These are phyloP conservation scores for Trypanosoma vivax DNA, from an alignment of 208 protist species.

Conservation along the genomic window DNA sequence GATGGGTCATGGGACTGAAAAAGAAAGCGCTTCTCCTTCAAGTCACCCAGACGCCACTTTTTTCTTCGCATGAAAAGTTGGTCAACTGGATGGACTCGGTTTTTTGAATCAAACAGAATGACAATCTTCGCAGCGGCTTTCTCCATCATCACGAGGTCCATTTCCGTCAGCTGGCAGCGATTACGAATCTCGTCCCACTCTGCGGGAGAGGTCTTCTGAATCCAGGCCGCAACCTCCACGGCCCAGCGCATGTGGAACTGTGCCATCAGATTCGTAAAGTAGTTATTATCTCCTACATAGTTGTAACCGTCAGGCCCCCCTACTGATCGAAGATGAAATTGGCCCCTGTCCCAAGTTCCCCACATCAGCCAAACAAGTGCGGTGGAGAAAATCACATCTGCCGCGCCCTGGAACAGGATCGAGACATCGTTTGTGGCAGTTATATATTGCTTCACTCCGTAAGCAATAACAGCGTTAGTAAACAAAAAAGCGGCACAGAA, in stretches of 20 bases:
- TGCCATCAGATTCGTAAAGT: constrained; percentile 90
- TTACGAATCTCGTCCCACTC: constrained; percentile 64
- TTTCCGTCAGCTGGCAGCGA: constrained; percentile 53
- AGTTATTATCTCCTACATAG: constrained; percentile 83
- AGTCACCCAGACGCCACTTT: constrained; percentile 63
- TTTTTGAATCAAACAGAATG: constrained; percentile 69
- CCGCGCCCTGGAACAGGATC: constrained; percentile 60
- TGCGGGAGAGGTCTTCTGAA: constrained; percentile 44
- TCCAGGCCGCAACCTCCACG: constrained; percentile 45
- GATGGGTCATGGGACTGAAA: constrained; percentile 68
- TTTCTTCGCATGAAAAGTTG: constrained; percentile 85
- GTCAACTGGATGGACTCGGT: constrained; percentile 81
- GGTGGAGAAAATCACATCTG: constrained; percentile 75
- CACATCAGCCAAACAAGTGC: constrained; percentile 82
- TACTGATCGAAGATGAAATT: constrained; percentile 81
- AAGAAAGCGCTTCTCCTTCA: constrained; percentile 37
- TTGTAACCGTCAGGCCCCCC: constrained; percentile 84
- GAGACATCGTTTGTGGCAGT: constrained; percentile 70
- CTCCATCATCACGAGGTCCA: constrained; percentile 71
- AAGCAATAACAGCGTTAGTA: constrained; percentile 81
- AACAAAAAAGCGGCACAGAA: constrained; percentile 76
- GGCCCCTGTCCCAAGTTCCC: constrained; percentile 77
- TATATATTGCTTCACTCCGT: constrained; percentile 75
- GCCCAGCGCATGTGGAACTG: constrained; percentile 81
- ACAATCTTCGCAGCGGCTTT: constrained; percentile 63